phyloP scores from a whole-genome alignment of 2,329 filamentous ascomycete species.

The Ambrosiella beaveri region DNA sequence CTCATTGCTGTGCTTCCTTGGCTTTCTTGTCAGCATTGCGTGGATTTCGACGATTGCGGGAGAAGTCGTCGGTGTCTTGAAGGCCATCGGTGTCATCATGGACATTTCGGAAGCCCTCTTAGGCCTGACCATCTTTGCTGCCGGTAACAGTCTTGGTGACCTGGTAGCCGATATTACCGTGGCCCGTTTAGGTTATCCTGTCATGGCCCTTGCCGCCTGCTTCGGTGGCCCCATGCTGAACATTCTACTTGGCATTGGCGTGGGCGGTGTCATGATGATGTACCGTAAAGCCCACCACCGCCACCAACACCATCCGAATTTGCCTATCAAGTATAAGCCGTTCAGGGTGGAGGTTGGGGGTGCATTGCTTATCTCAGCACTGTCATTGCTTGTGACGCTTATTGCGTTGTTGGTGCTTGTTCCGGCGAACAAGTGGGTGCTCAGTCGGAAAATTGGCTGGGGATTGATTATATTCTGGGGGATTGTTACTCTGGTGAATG shows the following conservation, averaged over 20 bases:
- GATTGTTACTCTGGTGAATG: constrained; percentile 63
- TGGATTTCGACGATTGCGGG: constrained; percentile 96
- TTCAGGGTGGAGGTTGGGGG: constrained; percentile 74
- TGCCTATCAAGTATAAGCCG: constrained; percentile 48
- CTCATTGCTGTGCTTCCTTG: constrained; percentile 66
- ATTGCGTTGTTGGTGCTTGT: constrained; percentile 63
- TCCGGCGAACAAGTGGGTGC: constrained; percentile 69
- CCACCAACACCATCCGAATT: constrained; percentile 43
- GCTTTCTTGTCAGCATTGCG: constrained; percentile 78
- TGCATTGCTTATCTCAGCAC: constrained; percentile 67
- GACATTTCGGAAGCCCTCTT: constrained; percentile 90
- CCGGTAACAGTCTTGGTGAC: constrained; percentile 88
- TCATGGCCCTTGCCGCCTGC: constrained; percentile 88
- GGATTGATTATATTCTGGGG: constrained; percentile 65
- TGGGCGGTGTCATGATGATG: constrained; percentile 79
- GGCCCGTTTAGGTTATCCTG: constrained; percentile 78
- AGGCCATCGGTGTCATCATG: constrained; percentile 79
- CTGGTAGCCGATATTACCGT: constrained; percentile 90
- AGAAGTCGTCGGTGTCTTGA: constrained; percentile 88
- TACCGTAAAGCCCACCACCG: constrained; percentile 51
- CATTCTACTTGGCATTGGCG: constrained; percentile 84
- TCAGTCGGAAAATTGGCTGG: constrained; percentile 70
- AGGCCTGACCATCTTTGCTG: constrained; percentile 86
- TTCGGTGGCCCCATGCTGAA: constrained; percentile 99
- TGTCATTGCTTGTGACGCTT: constrained; percentile 69